A percentile compares a stretch with the other conserved stretches of the same genome.
Conservation (phyloP, 495 filamentous ascomycete species). For the Pseudoneurospora amorphoporcata region DNA sequence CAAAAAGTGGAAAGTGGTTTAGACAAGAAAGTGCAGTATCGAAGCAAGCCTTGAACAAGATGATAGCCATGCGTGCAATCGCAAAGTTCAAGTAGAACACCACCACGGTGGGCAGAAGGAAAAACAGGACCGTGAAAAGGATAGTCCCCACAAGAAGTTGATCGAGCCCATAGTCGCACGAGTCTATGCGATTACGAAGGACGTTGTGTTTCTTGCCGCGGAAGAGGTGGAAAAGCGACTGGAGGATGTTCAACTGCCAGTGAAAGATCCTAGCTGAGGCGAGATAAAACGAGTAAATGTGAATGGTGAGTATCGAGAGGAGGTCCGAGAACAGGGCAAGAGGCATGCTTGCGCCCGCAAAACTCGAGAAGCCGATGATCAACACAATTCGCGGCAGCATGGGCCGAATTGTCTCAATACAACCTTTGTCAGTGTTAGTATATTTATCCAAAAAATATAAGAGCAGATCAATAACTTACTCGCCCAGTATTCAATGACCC, state of each 20-base stretch:
- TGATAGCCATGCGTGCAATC: constrained; percentile 86
- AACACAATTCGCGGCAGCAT: constrained; percentile 78
- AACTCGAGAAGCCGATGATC: constrained; percentile 88
- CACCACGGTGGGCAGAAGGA: constrained; percentile 84
- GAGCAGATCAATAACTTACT: constrained; percentile 39
- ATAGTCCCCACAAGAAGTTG: constrained; percentile 95
- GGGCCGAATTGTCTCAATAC: constrained; percentile 64
- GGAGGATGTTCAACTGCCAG: constrained; percentile 94
- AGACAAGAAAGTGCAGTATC: constrained; percentile 88
- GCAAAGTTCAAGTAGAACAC: constrained; percentile 98
- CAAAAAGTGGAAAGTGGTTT: constrained; percentile 97
- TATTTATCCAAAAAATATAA: neutral
- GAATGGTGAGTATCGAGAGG: constrained; percentile 80
- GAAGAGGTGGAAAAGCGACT: constrained; percentile 95
- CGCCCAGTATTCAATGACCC: constrained; percentile 98
- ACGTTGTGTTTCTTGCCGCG: constrained; percentile 97
- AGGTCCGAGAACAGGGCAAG: constrained; percentile 95
- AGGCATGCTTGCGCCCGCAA: constrained; percentile 93
- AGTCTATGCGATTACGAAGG: constrained; percentile 91
- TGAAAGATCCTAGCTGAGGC: constrained; percentile 94
- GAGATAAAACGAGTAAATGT: constrained; percentile 97
- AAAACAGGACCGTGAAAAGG: constrained; percentile 91
- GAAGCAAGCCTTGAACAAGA: constrained; percentile 76
- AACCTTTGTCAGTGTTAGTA: constrained; percentile 35
- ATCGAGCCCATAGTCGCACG: constrained; percentile 97